Evolutionary conservation across 331 rosid species (phyloP).

Genomic region (Ulmus americana): DNA sequence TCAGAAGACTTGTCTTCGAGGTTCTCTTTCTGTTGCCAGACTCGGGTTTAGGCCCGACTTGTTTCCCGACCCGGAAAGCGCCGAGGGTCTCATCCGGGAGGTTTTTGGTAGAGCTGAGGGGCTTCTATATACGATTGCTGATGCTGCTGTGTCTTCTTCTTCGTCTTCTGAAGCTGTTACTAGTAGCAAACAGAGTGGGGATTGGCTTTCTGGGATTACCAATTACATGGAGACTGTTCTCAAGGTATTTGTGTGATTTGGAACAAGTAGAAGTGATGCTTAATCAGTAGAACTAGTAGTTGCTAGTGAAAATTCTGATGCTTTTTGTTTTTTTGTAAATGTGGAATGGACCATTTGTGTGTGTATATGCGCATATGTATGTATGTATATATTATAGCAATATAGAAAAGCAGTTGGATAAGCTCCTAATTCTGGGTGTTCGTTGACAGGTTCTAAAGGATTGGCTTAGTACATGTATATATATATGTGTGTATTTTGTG

Average conservation of each 20-base stretch:
- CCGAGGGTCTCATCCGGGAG: constrained; percentile 41
- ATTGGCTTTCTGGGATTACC: constrained; percentile 89
- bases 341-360: too few relatives aligned
- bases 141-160: constrained; percentile 68
- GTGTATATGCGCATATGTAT: too few relatives aligned
- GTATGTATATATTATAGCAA: too few relatives aligned
- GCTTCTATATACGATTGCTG: constrained; percentile 74
- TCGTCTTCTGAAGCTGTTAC: constrained; percentile 46
- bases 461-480: too few relatives aligned
- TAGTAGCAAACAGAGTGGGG: constrained; percentile 50
- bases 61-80: constrained; percentile 49
- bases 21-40: constrained; percentile 51
- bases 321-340: not conserved
- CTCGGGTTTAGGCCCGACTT: constrained; percentile 51
- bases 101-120: constrained; percentile 64
- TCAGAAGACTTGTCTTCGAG: constrained; percentile 44
- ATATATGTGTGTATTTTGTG: too few relatives aligned
- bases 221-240: constrained; percentile 70
- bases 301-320: not conserved
- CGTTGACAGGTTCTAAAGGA: too few relatives aligned
- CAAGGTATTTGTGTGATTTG: constrained; percentile 35
- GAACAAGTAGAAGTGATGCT: not conserved
- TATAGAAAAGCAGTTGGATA: too few relatives aligned
- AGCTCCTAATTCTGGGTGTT: too few relatives aligned
- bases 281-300: not conserved